phyloP scores from a whole-genome alignment of 768 basidiomycete genomes.

The Mycena belliarum region DNA sequence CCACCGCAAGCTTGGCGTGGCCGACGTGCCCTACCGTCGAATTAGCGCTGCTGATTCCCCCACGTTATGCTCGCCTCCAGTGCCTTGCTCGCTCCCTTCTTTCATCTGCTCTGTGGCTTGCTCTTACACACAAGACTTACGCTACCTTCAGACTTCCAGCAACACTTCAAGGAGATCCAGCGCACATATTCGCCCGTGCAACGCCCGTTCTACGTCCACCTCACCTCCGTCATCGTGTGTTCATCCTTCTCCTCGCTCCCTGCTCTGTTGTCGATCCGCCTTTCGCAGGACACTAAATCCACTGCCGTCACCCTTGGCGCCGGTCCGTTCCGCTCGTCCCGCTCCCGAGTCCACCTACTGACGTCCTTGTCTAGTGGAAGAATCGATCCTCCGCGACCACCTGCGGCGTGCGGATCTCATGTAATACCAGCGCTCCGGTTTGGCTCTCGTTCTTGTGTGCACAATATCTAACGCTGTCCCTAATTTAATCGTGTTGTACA shows the following conservation, averaged over 20 bases:
- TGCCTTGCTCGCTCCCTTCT: neutral
- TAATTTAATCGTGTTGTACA: constrained; percentile 10
- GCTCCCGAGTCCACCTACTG: neutral
- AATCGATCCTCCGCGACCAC: constrained; percentile 72
- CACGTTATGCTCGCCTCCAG: neutral
- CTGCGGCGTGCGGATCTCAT: constrained; percentile 70
- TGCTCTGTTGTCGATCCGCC: neutral
- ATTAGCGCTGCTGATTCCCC: no score
- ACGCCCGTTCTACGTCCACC: constrained; percentile 69
- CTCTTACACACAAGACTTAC: neutral
- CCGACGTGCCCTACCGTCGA: no score
- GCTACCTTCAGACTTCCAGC: constrained; percentile 61
- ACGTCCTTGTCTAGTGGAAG: constrained; percentile 50
- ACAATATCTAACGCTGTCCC: constrained; percentile 6
- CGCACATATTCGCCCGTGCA: constrained; percentile 61
- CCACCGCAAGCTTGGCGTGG: no score
- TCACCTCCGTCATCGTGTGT: constrained; percentile 78
- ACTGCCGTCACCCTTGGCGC: constrained; percentile 71
- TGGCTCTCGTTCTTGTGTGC: neutral
- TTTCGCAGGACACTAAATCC: constrained; percentile 65
- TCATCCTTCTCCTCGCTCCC: no score
- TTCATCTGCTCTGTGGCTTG: neutral
- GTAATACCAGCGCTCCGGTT: no score
- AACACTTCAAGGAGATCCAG: constrained; percentile 77
- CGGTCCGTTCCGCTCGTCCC: constrained; percentile 42